Percentiles rank a stretch among this genome's conserved stretches.
Conservation (phyloP, 2,329 filamentous ascomycete genomes). For the Aspergillus tubingensis region DNA sequence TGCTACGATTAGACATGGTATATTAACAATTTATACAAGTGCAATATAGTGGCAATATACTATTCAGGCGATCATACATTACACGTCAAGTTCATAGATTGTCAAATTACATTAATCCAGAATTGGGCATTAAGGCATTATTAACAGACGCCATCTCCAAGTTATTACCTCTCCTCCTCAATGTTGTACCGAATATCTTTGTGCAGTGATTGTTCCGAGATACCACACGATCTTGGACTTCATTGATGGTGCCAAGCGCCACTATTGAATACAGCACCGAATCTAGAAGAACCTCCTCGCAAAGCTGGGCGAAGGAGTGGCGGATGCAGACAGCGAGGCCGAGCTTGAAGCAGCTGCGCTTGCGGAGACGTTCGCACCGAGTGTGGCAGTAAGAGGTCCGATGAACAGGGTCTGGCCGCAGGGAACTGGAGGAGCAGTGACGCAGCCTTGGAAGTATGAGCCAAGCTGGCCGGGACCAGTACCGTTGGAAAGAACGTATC, state of each 20-base stretch:
- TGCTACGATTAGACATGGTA: too few species aligned
- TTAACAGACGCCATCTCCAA: background rate
- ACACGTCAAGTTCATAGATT: background rate
- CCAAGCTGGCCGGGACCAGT: slow-evolving; percentile 28
- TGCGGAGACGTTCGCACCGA: slow-evolving; percentile 11
- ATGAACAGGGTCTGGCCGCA: slow-evolving; percentile 27
- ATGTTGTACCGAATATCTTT: background rate
- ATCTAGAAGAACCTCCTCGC: slow-evolving; percentile 2
- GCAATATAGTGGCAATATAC: background rate
- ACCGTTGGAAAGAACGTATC: slow-evolving; percentile 23
- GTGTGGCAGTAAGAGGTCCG: slow-evolving; percentile 26
- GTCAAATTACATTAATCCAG: slow-evolving; percentile 1
- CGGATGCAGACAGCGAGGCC: slow-evolving; percentile 4
- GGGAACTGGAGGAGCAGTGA: slow-evolving; percentile 23
- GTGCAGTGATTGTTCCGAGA: background rate
- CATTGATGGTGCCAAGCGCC: background rate
- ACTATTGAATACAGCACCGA: background rate
- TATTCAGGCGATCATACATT: background rate
- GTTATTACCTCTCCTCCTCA: background rate
- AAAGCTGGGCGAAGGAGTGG: slow-evolving; percentile 5
- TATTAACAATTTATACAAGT: background rate
- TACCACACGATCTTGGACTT: background rate
- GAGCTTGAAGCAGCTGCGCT: slow-evolving; percentile 13
- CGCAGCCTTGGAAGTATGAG: slow-evolving; percentile 25
- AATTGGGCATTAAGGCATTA: background rate